Conservation (phyloP, 2,329 filamentous ascomycete species). For the Daldinia sp. region DNA sequence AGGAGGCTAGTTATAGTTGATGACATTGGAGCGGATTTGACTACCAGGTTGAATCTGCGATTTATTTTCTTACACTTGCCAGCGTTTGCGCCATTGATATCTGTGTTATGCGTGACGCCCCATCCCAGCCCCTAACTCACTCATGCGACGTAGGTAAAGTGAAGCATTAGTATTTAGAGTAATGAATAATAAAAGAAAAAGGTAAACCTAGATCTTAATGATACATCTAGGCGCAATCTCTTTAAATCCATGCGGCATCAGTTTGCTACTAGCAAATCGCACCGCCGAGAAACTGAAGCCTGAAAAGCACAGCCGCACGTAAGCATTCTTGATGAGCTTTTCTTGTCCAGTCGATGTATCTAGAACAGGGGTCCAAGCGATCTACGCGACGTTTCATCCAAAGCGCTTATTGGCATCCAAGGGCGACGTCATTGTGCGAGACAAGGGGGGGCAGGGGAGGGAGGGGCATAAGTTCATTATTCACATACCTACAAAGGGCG, state of each 20-base stretch:
- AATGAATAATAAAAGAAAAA: background rate
- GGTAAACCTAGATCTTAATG: background rate
- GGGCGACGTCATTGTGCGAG: constrained; percentile 36
- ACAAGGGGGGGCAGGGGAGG: background rate
- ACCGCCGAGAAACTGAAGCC: constrained; percentile 12
- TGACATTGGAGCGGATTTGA: constrained; percentile 18
- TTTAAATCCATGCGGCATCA: constrained; percentile 8
- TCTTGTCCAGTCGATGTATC: constrained; percentile 37
- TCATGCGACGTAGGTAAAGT: background rate
- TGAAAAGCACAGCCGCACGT: constrained; percentile 37
- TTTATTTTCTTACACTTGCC: background rate
- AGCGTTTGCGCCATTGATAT: background rate
- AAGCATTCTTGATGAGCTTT: constrained; percentile 5
- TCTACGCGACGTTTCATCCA: constrained; percentile 38
- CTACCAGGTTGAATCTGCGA: constrained; percentile 21
- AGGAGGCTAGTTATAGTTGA: constrained; percentile 29
- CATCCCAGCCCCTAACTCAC: background rate
- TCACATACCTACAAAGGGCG: constrained; percentile 4
- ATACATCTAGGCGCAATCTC: constrained; percentile 2
- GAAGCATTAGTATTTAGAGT: background rate
- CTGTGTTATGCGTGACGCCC: background rate
- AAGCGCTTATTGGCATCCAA: constrained; percentile 29
- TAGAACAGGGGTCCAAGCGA: constrained; percentile 31
- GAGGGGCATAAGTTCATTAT: background rate
- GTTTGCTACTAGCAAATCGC: constrained; percentile 23